A percentile compares a stretch with the other conserved stretches of the same genome.
phyloP scores from a whole-genome alignment of 2,329 filamentous ascomycete genomes.

The Pseudogymnoascus sp. region DNA sequence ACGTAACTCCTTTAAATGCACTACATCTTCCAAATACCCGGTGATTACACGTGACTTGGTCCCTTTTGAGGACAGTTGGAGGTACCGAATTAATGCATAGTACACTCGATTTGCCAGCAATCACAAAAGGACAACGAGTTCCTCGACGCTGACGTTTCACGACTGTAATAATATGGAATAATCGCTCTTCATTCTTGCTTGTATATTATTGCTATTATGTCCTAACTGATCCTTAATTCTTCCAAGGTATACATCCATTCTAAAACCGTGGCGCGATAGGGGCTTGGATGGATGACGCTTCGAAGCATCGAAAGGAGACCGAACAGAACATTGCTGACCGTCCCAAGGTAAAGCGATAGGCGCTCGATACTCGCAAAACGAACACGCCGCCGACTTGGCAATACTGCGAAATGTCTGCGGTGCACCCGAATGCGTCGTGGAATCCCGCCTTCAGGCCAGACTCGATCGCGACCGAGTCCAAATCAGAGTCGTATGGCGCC shows the following conservation, averaged over 20 bases:
- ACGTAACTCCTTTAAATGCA: slow-evolving; percentile 7
- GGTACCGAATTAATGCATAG: neutral
- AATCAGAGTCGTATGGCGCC: slow-evolving; percentile 13
- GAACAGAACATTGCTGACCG: neutral
- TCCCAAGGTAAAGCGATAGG: neutral
- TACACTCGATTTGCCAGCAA: slow-evolving; percentile 6
- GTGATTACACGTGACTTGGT: neutral
- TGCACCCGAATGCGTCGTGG: slow-evolving; percentile 39
- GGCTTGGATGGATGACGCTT: slow-evolving; percentile 5
- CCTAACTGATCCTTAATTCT: neutral
- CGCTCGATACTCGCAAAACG: neutral
- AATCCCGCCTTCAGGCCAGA: slow-evolving; percentile 47
- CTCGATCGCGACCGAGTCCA: slow-evolving; percentile 23
- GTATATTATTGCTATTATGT: slow-evolving; percentile 8
- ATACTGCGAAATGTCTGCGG: slow-evolving; percentile 34
- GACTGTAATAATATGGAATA: slow-evolving; percentile 9
- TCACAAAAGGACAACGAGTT: slow-evolving; percentile 8
- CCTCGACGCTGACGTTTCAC: slow-evolving; percentile 3
- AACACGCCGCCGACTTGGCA: neutral
- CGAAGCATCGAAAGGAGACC: slow-evolving; percentile 1
- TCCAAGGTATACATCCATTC: neutral
- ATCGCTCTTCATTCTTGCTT: slow-evolving; percentile 1
- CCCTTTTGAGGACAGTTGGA: slow-evolving; percentile 8
- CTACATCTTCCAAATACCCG: neutral
- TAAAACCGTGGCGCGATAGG: neutral